Percentiles rank a stretch among this genome's conserved stretches.
Evolutionary conservation across 805 yeast species (phyloP).

Genomic region (Metschnikowia proteae): DNA sequence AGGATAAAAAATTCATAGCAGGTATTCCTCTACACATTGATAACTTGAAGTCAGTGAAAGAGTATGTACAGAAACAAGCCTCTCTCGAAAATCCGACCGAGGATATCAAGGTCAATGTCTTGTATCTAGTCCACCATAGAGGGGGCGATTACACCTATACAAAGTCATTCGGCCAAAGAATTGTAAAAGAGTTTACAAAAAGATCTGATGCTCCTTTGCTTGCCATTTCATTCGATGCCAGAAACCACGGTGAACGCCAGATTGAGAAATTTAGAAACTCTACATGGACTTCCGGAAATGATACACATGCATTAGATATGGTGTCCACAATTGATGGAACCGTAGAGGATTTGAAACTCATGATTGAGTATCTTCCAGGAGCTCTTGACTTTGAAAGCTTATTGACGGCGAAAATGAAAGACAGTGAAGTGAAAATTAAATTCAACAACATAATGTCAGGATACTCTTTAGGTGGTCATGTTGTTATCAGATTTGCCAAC

Average conservation of each 20-base stretch:
- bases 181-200: slow-evolving; percentile 26
- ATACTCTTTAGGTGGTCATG: slow-evolving; percentile 55
- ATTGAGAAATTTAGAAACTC: slow-evolving; percentile 33
- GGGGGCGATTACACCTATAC: slow-evolving; percentile 35
- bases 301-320: slow-evolving; percentile 50
- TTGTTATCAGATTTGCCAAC: slow-evolving; percentile 44
- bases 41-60: slow-evolving; percentile 12
- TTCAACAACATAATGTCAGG: slow-evolving; percentile 45
- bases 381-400: slow-evolving; percentile 33
- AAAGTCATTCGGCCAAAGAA: slow-evolving; percentile 38
- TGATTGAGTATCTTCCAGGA: slow-evolving; percentile 44
- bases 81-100: slow-evolving; percentile 4
- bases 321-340: slow-evolving; percentile 45
- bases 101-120: slow-evolving; percentile 35
- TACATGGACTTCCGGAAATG: slow-evolving; percentile 48
- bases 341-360: slow-evolving; percentile 40
- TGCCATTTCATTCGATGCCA: slow-evolving; percentile 48
- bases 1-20: slow-evolving; percentile 29
- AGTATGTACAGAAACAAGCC: slow-evolving; percentile 2
- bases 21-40: slow-evolving; percentile 38
- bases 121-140: slow-evolving; percentile 48
- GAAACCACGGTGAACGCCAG: slow-evolving; percentile 54
- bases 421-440: slow-evolving; percentile 20
- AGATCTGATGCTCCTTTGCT: slow-evolving; percentile 31
- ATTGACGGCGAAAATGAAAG: slow-evolving; percentile 13